A percentile compares a stretch with the other conserved stretches of the same genome.
Evolutionary conservation across 176 grass and related monocot species (phyloP).

Genomic region (Aegilops speltoides): DNA sequence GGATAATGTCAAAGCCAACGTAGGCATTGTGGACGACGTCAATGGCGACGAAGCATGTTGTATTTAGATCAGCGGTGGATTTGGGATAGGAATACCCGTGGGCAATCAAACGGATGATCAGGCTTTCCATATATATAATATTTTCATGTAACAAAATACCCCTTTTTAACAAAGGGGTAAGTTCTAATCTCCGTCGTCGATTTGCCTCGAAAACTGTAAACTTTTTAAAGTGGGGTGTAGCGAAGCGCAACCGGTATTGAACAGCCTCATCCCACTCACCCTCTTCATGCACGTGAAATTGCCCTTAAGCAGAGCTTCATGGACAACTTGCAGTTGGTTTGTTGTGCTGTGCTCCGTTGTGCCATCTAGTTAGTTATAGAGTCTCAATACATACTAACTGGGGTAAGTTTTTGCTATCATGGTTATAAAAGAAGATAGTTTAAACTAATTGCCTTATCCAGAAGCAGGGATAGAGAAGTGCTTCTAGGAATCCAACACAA

Average conservation of each 20-base stretch:
- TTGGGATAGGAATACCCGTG: no score
- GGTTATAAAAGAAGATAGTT: neutral
- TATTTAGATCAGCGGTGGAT: no score
- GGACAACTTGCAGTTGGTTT: neutral
- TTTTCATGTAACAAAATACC: no score
- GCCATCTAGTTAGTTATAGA: neutral
- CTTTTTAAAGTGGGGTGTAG: no score
- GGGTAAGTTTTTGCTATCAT: neutral
- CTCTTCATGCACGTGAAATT: conserved; percentile 6
- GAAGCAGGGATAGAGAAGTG: neutral
- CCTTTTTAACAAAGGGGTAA: no score
- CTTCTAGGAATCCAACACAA: neutral
- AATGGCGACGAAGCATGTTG: no score
- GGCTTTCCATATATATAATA: no score
- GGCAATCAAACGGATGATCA: no score
- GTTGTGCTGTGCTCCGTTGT: neutral
- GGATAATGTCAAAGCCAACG: no score
- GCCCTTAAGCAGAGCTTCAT: neutral
- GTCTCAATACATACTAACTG: neutral
- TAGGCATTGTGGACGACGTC: no score
- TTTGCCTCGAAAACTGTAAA: no score
- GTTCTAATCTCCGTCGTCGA: no score
- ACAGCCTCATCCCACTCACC: neutral
- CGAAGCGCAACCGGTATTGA: neutral
- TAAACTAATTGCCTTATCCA: neutral